These are phyloP conservation scores for Galerina marginata DNA, from an alignment of 768 basidiomycete genomes.

Conservation along the genomic window DNA sequence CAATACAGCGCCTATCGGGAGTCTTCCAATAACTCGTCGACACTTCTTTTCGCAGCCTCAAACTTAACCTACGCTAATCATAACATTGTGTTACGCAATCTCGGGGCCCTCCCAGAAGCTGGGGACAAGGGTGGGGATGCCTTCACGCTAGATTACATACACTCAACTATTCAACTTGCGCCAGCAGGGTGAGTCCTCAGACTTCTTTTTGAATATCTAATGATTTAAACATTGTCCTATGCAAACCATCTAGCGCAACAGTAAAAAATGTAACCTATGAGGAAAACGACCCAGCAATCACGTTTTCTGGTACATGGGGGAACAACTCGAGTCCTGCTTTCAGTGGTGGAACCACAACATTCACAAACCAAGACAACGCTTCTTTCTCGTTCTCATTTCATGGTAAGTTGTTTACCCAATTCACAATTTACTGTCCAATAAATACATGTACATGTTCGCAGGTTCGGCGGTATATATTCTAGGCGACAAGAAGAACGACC, in stretches of 20 bases:
- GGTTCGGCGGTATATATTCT: slow-evolving; percentile 51
- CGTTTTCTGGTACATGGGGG: slow-evolving; percentile 45
- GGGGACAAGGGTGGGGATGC: slow-evolving; percentile 42
- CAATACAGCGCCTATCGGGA: slow-evolving; percentile 37
- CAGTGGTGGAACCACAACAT: slow-evolving; percentile 50
- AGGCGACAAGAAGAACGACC: slow-evolving; percentile 57
- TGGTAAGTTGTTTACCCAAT: slow-evolving; percentile 30
- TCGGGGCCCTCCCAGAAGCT: slow-evolving; percentile 35
- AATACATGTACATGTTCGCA: slow-evolving; percentile 15
- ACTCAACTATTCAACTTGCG: slow-evolving; percentile 47
- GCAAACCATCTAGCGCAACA: slow-evolving; percentile 37
- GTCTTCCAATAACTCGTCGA: slow-evolving; percentile 34
- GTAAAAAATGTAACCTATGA: slow-evolving; percentile 46
- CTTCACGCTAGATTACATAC: slow-evolving; percentile 49
- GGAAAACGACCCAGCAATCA: slow-evolving; percentile 45
- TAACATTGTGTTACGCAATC: slow-evolving; percentile 44
- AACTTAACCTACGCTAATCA: slow-evolving; percentile 46
- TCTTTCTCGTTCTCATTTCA: slow-evolving; percentile 46
- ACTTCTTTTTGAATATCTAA: neutral
- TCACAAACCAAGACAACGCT: slow-evolving; percentile 46
- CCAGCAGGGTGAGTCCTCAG: slow-evolving; percentile 42
- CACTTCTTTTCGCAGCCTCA: slow-evolving; percentile 38
- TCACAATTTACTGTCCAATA: neutral
- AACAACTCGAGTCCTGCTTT: slow-evolving; percentile 49
- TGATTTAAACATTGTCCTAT: neutral